Evolutionary conservation across 495 filamentous ascomycete genomes (phyloP), one percentile per base, ranked within the genome.

Genomic region (Aspergillus olivimuriae): DNA sequence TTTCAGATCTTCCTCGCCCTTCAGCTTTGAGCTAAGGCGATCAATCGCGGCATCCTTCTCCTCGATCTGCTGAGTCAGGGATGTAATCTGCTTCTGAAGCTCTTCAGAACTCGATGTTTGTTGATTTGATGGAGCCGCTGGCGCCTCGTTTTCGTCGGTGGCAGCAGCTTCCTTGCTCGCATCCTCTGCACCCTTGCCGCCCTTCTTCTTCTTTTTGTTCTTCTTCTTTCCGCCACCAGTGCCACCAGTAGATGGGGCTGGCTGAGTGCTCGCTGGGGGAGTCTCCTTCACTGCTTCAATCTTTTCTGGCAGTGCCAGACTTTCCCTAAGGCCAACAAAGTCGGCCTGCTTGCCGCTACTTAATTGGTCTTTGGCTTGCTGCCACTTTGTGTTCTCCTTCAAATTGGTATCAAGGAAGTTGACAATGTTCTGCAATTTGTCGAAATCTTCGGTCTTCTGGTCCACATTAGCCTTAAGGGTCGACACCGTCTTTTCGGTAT

Each of bases 201-300:
- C 81, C 73, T 88, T 94, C 75, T 92, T 94, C 73, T 91, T 95
- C 60, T 91, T 92, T 39, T 82, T 86, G 36, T 86, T 92, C 57
- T 87, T 95, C 70, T 89, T 92, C 60, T 52, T 55, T 21, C 53
- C 47, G 4, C 44, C 57, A 4, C 53, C 51, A 39, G 52, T 34
- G 49, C 50, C 28, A 39, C 50, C 34, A 28, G 50, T n/a, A 2
- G 58, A 47, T 16, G 53, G 56, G 20, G 58, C 46, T 18, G 61
- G 32, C 19, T 53, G 52, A 9, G 43, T 46, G 15, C 56, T 46
- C 20, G 43, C 47, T 32, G 56, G 44, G 10, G 43, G 12, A 12
- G 18, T 46, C 20, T 47, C 19, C 11, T 56, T 55, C n/a, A 58
- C 41, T 1, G 36, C 47, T 9, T 56, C 23, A 15, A 38, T 34